Evolutionary conservation across 345 rosid species (phyloP).

Genomic region (Murraya paniculata): DNA sequence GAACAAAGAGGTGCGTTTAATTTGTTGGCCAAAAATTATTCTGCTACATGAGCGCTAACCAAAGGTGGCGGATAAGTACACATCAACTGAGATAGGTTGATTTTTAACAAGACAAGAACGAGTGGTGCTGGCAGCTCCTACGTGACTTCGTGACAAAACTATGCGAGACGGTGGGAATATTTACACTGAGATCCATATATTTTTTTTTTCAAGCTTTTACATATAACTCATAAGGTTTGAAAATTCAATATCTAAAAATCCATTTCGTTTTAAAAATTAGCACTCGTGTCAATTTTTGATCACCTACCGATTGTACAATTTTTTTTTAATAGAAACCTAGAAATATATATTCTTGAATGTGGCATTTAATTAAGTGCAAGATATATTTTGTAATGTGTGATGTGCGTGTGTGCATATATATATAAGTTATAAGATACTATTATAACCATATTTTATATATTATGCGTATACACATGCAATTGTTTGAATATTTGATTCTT

Average conservation of each 20-base stretch:
- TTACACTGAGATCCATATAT: background rate
- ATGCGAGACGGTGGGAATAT: background rate
- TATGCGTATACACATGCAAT: no score
- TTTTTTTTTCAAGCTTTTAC: no score
- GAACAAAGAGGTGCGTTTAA: background rate
- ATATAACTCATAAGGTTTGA: no score
- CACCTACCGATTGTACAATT: background rate
- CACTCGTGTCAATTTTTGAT: background rate
- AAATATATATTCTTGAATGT: background rate
- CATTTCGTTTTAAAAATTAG: background rate
- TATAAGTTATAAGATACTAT: no score
- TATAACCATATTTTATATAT: no score
- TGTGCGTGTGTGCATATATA: no score
- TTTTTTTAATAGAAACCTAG: background rate
- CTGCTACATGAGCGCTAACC: background rate
- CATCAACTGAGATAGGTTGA: background rate
- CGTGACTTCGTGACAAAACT: background rate
- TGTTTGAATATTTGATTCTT: no score
- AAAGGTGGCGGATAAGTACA: background rate
- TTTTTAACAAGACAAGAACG: background rate
- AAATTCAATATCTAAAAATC: background rate
- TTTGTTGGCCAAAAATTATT: background rate
- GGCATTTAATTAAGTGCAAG: no score
- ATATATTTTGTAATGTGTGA: no score
- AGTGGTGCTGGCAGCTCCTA: background rate